Percentiles rank a stretch among this genome's conserved stretches.
Conservation (phyloP, 495 filamentous ascomycete genomes). For the Pyrenopolyporus hunteri region DNA sequence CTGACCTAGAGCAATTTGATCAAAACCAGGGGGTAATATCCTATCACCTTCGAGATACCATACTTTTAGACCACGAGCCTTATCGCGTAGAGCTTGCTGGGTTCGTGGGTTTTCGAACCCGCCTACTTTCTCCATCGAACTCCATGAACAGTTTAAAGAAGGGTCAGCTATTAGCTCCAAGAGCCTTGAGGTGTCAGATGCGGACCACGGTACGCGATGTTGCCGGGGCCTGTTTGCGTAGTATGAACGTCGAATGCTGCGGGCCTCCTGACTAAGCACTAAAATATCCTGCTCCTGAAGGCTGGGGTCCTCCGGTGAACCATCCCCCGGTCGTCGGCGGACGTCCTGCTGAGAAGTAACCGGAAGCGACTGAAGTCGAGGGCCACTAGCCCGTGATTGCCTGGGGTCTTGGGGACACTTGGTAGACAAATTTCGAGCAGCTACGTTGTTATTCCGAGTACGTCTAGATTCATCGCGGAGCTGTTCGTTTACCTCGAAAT, state of each 20-base stretch:
- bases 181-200: conserved; percentile 55
- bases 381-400: background rate
- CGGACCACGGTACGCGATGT: conserved; percentile 52
- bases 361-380: background rate
- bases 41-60: conserved; percentile 58
- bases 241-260: conserved; percentile 20
- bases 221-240: conserved; percentile 44
- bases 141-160: conserved; percentile 61
- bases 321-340: conserved; percentile 1
- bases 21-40: conserved; percentile 54
- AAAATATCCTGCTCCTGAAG: conserved; percentile 32
- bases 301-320: conserved; percentile 12
- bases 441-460: background rate
- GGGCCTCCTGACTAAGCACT: conserved; percentile 32
- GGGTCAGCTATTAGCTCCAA: conserved; percentile 50
- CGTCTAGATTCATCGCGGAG: conserved; percentile 21
- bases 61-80: conserved; percentile 67
- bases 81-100: conserved; percentile 70
- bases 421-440: background rate
- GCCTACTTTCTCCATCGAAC: conserved; percentile 51
- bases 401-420: conserved; percentile 9
- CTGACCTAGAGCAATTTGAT: conserved; percentile 53
- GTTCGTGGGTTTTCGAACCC: conserved; percentile 53
- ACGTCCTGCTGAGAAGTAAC: background rate
- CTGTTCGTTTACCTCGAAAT: conserved; percentile 41